phyloP scores from a whole-genome alignment of 2,329 filamentous ascomycete genomes.

The Ambrosiella cleistominuta region DNA sequence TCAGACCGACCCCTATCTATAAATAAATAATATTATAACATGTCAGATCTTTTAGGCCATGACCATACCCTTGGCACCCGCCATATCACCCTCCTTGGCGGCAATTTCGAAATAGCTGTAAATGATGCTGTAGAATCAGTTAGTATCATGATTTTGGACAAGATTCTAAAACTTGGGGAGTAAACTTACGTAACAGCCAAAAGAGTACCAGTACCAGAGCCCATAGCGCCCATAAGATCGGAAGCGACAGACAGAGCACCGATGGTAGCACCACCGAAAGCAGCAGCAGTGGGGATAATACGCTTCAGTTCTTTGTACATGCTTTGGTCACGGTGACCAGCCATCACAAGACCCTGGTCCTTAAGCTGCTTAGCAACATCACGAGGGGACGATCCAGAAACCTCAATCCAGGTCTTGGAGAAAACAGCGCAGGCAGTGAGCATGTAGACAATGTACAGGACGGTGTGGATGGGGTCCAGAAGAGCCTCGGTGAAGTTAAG shows the following conservation, averaged over 20 bases:
- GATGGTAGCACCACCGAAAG: constrained; percentile 97
- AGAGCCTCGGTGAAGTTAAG: constrained; percentile 95
- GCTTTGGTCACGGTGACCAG: constrained; percentile 96
- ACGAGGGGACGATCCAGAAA: constrained; percentile 90
- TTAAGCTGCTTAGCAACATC: constrained; percentile 99
- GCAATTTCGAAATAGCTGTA: constrained; percentile 99
- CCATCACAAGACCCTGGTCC: constrained; percentile 98
- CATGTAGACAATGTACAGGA: constrained; percentile 94
- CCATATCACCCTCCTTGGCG: constrained; percentile 92
- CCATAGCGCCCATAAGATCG: constrained; percentile 87
- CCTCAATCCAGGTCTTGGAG: constrained; percentile 99
- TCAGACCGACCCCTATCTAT: neutral
- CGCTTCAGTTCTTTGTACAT: constrained; percentile 99
- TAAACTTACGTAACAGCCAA: constrained; percentile 87
- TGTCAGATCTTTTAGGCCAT: constrained; percentile 37
- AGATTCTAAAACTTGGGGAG: neutral
- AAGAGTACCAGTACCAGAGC: constrained; percentile 92
- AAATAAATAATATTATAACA: constrained; percentile 4
- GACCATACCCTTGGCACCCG: constrained; percentile 59
- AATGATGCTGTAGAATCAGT: constrained; percentile 56
- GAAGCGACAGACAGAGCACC: constrained; percentile 89
- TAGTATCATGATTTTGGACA: constrained; percentile 16
- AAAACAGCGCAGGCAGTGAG: constrained; percentile 93
- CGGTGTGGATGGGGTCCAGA: constrained; percentile 90
- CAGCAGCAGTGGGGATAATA: constrained; percentile 93